Percentiles rank a stretch among this genome's conserved stretches.
phyloP scores from a whole-genome alignment of 2,329 filamentous ascomycete species.

The Ophiostoma tasmaniense region DNA sequence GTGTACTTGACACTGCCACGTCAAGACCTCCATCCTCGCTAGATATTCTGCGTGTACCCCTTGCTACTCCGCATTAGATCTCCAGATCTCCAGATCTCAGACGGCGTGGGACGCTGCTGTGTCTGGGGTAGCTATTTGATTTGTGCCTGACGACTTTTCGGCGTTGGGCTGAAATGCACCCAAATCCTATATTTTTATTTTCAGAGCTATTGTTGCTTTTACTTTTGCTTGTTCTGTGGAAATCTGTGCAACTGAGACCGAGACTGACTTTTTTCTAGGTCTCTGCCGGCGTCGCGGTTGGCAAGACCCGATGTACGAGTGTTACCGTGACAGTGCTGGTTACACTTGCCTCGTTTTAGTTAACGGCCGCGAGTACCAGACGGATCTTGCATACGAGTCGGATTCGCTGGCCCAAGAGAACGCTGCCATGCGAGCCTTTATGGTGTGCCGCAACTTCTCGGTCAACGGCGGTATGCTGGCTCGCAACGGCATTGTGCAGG shows the following conservation, averaged over 20 bases:
- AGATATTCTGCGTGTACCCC: neutral
- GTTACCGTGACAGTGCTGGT: conserved; percentile 63
- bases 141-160: conserved; percentile 5
- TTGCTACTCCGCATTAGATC: conserved; percentile 7
- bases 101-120: conserved; percentile 2
- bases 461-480: conserved; percentile 89
- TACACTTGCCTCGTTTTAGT: conserved; percentile 88
- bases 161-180: conserved; percentile 32
- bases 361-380: conserved; percentile 94
- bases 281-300: conserved; percentile 91
- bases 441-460: conserved; percentile 96
- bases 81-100: conserved; percentile 14
- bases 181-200: conserved; percentile 21
- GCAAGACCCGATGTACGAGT: conserved; percentile 83
- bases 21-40: neutral
- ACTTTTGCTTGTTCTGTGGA: neutral
- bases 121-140: conserved; percentile 6
- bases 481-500: conserved; percentile 60
- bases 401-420: conserved; percentile 82
- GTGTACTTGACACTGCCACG: neutral
- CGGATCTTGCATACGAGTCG: conserved; percentile 74
- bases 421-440: conserved; percentile 90
- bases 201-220: neutral
- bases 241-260: neutral
- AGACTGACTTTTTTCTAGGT: conserved; percentile 44